phyloP scores from a whole-genome alignment of 768 basidiomycete species.

The Boletus pseudopeckii region DNA sequence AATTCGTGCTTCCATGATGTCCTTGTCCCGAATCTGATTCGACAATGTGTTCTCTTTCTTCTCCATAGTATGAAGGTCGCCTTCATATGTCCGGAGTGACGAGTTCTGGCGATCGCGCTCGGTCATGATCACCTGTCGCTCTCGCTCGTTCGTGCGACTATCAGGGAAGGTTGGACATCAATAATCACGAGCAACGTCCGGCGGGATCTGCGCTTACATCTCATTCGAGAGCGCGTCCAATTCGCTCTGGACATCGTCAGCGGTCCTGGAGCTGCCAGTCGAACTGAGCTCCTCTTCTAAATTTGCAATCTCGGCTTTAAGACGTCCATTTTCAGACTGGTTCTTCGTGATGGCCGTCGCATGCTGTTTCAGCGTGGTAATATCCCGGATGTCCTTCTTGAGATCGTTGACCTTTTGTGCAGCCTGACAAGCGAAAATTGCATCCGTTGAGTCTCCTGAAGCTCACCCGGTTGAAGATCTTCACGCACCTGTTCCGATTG shows the following conservation, averaged over 20 bases:
- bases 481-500: constrained; percentile 60
- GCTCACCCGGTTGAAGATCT: not conserved
- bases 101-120: constrained; percentile 63
- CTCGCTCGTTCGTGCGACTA: constrained; percentile 66
- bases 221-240: constrained; percentile 59
- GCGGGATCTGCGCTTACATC: constrained; percentile 48
- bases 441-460: not conserved
- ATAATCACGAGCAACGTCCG: not conserved
- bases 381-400: constrained; percentile 59
- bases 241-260: constrained; percentile 81
- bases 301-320: constrained; percentile 56
- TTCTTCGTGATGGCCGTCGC: constrained; percentile 56
- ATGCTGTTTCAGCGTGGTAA: constrained; percentile 57
- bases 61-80: constrained; percentile 59
- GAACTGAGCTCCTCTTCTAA: constrained; percentile 68
- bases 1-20: constrained; percentile 52
- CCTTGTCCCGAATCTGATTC: constrained; percentile 58
- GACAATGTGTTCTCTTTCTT: constrained; percentile 55
- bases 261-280: constrained; percentile 76
- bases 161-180: not conserved
- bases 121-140: constrained; percentile 49
- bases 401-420: constrained; percentile 48
- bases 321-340: constrained; percentile 53
- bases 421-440: constrained; percentile 37
- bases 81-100: constrained; percentile 52